phyloP scores from a whole-genome alignment of 306 rosid genomes.

The Mimosa pudica region DNA sequence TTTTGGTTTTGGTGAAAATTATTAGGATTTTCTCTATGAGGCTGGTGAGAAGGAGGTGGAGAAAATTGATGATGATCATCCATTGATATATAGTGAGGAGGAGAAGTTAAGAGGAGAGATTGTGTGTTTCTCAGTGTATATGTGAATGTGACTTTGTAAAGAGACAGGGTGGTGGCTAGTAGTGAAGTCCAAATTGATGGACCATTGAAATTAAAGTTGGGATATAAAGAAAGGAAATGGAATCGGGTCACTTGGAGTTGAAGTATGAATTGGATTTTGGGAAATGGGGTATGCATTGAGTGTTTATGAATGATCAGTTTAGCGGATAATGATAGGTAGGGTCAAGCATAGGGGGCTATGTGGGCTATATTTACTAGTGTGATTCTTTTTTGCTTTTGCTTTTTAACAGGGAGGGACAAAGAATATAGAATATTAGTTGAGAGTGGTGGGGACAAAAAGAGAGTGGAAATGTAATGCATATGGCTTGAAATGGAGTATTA shows the following conservation, averaged over 20 bases:
- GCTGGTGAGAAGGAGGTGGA: neutral
- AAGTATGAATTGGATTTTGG: constrained; percentile 26
- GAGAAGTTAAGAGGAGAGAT: neutral
- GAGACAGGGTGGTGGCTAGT: constrained; percentile 9
- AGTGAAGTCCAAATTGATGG: constrained; percentile 33
- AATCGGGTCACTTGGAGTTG: constrained; percentile 32
- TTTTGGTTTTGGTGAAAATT: neutral
- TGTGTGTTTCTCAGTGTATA: constrained; percentile 3
- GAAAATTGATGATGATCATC: constrained; percentile 16
- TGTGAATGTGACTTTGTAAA: neutral
- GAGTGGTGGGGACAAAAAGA: neutral
- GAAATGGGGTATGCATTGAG: neutral
- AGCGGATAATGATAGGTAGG: neutral
- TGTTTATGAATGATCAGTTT: neutral
- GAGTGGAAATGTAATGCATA: neutral
- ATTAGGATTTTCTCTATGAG: neutral
- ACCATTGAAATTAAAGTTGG: constrained; percentile 1
- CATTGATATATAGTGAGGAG: constrained; percentile 27
- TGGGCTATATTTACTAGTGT: constrained; percentile 1
- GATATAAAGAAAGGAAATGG: neutral
- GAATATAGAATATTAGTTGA: neutral
- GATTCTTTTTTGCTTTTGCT: neutral
- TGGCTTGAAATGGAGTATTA: neutral
- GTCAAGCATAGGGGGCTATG: neutral
- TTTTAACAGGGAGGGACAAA: neutral